Evolutionary conservation across 306 rosid genomes (phyloP), one percentile per base, ranked within the genome.

Genomic region (Dalbergia cochinchinensis): DNA sequence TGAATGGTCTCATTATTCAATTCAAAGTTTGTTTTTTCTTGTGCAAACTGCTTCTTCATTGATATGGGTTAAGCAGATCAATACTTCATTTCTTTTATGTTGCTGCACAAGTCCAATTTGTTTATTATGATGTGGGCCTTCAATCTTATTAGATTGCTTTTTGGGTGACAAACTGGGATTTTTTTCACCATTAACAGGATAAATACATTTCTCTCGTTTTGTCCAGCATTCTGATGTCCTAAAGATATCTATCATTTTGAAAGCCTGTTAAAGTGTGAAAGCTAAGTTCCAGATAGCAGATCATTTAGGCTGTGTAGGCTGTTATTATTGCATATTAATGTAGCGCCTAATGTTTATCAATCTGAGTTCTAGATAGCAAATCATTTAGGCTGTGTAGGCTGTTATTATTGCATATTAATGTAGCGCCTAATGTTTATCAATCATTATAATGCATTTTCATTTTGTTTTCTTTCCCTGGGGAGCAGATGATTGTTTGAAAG

Each of bases 21-120:
- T 54, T 62, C 42, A 59, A 74, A 42, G 26, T 35, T 80, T 79
- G 70, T 45, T 81, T 63, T 26, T 50, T 65, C 63, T 65, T 11
- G 18, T 57, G 15, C 13, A 22, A 67, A 42, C 44, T 67, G 22
- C 20, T 71, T 64, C 54, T 72, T 65, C 71, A 50, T 59, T 39
- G 68, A 58, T 80, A 45, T 59, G 71, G 34, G 6, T 18, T 65
- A 7, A 12, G 69, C 48, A 35, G 41, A 72, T 18, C 42, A 67
- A 54, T 39, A 50, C 10, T 6, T 75, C 10, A 55, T 58, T 77
- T 33, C 65, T 58, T 41, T 65, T 66, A 14, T 72, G 19, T 41
- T 18, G 11, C 11, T 31, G 73, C 57, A 11, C 7, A 45, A 57
- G 35, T 45, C 31, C 64, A 71, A 33, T 77, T 77, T 70, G 59